Conservation (phyloP, 495 filamentous ascomycete species). For the Aspergillus nanangensis region DNA sequence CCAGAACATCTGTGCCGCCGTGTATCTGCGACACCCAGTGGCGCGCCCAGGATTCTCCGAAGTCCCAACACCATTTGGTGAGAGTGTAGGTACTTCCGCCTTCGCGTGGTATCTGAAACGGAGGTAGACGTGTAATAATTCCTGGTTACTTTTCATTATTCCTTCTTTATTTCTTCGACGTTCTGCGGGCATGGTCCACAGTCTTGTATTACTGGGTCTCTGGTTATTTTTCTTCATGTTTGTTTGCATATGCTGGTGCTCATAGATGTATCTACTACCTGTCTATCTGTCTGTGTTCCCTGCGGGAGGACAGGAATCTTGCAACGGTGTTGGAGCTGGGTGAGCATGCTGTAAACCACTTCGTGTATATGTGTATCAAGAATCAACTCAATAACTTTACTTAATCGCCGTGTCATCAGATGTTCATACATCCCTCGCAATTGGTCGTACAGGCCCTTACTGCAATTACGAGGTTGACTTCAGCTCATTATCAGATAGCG, state of each 20-base stretch:
- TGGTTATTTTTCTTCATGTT: slow-evolving; percentile 17
- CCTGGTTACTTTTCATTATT: slow-evolving; percentile 9
- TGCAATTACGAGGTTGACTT: background rate
- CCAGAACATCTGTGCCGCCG: slow-evolving; percentile 89
- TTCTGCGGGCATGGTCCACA: slow-evolving; percentile 17
- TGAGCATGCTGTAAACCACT: slow-evolving; percentile 15
- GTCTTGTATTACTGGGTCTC: slow-evolving; percentile 37
- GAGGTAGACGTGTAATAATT: slow-evolving; percentile 38
- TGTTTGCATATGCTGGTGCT: slow-evolving; percentile 29
- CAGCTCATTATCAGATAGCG: too few species aligned
- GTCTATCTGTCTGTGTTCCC: slow-evolving; percentile 2
- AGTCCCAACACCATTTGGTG: slow-evolving; percentile 80
- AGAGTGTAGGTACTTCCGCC: slow-evolving; percentile 62
- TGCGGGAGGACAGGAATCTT: slow-evolving; percentile 7
- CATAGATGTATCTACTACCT: slow-evolving; percentile 12
- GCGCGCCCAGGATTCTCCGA: slow-evolving; percentile 83
- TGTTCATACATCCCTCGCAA: background rate
- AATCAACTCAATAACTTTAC: background rate
- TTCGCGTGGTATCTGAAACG: slow-evolving; percentile 94
- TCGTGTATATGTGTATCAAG: background rate
- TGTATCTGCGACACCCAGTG: slow-evolving; percentile 93
- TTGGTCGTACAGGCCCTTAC: background rate
- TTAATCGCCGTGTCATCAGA: too few species aligned
- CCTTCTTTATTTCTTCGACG: slow-evolving; percentile 12
- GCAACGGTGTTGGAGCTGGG: slow-evolving; percentile 11